These are phyloP conservation scores for Arthrobotrys entomopaga DNA, from an alignment of 2,329 filamentous ascomycete genomes.

Conservation along the genomic window DNA sequence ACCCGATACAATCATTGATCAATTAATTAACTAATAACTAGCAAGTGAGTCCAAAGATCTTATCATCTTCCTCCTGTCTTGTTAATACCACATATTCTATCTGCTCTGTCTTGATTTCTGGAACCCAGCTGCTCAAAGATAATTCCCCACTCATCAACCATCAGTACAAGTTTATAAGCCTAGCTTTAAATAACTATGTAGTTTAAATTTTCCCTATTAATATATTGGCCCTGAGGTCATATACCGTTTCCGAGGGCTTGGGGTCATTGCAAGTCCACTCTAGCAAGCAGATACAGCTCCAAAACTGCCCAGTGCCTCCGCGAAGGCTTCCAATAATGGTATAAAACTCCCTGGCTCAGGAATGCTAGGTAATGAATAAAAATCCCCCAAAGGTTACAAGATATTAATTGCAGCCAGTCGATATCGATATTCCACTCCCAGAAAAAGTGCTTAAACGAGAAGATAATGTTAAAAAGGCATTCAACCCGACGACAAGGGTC, in stretches of 20 bases:
- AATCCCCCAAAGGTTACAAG: neutral
- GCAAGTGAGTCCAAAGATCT: too few species aligned
- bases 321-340: neutral
- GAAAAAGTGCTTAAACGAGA: neutral
- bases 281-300: neutral
- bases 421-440: neutral
- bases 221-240: neutral
- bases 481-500: neutral
- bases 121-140: too few species aligned
- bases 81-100: too few species aligned
- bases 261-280: neutral
- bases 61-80: too few species aligned
- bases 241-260: neutral
- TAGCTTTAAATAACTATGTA: too few species aligned
- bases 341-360: neutral
- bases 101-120: too few species aligned
- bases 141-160: too few species aligned
- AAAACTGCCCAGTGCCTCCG: neutral
- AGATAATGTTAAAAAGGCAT: neutral
- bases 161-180: too few species aligned
- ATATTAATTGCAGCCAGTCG: neutral
- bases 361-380: neutral
- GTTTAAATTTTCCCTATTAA: too few species aligned
- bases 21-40: too few species aligned
- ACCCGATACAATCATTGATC: too few species aligned